phyloP scores from a whole-genome alignment of 148 eudicot genomes.

The Heliamphora exappendiculata region DNA sequence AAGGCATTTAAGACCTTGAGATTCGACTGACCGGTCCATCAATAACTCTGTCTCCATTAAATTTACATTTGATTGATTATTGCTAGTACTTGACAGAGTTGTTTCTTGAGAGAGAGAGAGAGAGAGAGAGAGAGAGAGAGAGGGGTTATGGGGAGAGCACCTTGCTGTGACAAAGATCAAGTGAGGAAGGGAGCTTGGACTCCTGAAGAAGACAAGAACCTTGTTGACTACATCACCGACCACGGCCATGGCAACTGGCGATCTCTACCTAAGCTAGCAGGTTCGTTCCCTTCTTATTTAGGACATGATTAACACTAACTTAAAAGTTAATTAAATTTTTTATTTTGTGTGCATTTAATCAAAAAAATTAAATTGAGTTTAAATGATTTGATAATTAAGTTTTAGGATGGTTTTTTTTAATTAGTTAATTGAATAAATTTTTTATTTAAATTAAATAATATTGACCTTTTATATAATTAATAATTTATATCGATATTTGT shows the following conservation, averaged over 20 bases:
- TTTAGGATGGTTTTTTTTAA: too few relatives aligned
- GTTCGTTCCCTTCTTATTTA: background rate
- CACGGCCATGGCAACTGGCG: slow-evolving; percentile 24
- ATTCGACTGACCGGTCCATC: background rate
- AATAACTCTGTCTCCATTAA: background rate
- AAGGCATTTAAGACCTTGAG: background rate
- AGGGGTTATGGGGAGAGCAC: slow-evolving; percentile 17
- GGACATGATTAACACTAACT: too few relatives aligned
- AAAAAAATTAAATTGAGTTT: too few relatives aligned
- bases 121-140: background rate
- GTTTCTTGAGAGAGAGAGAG: too few relatives aligned
- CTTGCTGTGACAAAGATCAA: slow-evolving; percentile 20
- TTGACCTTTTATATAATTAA: too few relatives aligned
- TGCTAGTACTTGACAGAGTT: background rate
- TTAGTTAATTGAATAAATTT: too few relatives aligned
- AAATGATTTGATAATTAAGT: too few relatives aligned
- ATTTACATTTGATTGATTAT: background rate
- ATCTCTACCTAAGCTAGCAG: slow-evolving; percentile 21
- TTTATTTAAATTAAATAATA: too few relatives aligned
- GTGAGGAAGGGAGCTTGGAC: slow-evolving; percentile 25
- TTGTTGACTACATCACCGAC: slow-evolving; percentile 19
- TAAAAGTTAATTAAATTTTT: too few relatives aligned
- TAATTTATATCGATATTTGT: too few relatives aligned
- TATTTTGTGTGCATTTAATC: too few relatives aligned
- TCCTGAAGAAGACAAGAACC: slow-evolving; percentile 23